Percentiles rank a stretch among this genome's conserved stretches.
phyloP scores from a whole-genome alignment of 495 filamentous ascomycete species.

The Geoglossum glabrum region DNA sequence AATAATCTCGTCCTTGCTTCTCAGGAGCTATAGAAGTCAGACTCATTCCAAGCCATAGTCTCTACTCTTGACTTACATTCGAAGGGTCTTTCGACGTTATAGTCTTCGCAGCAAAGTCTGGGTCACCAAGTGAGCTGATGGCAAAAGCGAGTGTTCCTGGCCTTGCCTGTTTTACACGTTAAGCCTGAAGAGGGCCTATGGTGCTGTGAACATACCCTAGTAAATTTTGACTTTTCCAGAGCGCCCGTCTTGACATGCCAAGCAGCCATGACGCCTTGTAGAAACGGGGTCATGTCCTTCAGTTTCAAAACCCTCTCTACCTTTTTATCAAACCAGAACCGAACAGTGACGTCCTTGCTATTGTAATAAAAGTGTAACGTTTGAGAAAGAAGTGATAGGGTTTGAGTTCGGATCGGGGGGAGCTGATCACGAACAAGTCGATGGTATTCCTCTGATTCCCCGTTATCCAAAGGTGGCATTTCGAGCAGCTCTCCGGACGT shows the following conservation, averaged over 20 bases:
- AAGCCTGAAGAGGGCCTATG: neutral
- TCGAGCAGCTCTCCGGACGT: slow-evolving; percentile 57
- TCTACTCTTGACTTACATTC: slow-evolving; percentile 3
- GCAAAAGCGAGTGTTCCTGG: slow-evolving; percentile 32
- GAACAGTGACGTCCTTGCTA: slow-evolving; percentile 50
- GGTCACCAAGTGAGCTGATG: slow-evolving; percentile 37
- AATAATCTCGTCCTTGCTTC: slow-evolving; percentile 48
- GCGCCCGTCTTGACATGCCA: slow-evolving; percentile 52
- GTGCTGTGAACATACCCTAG: neutral
- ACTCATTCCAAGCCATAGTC: neutral
- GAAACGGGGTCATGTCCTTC: slow-evolving; percentile 34
- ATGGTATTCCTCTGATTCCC: slow-evolving; percentile 60
- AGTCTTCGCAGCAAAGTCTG: slow-evolving; percentile 46
- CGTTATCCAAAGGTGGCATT: slow-evolving; percentile 60
- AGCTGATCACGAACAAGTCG: slow-evolving; percentile 53
- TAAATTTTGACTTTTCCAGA: slow-evolving; percentile 21
- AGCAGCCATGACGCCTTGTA: slow-evolving; percentile 37
- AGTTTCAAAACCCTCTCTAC: slow-evolving; percentile 33
- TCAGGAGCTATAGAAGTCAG: slow-evolving; percentile 19
- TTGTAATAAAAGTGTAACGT: slow-evolving; percentile 67
- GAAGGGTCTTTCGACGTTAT: slow-evolving; percentile 16
- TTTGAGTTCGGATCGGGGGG: slow-evolving; percentile 47
- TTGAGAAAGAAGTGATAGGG: slow-evolving; percentile 55
- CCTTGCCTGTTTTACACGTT: slow-evolving; percentile 21
- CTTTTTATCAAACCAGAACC: slow-evolving; percentile 68